Evolutionary conservation across 139 green algal genomes (phyloP), one percentile per base, ranked within the genome.

Genomic region (Picochlorum sp.): DNA sequence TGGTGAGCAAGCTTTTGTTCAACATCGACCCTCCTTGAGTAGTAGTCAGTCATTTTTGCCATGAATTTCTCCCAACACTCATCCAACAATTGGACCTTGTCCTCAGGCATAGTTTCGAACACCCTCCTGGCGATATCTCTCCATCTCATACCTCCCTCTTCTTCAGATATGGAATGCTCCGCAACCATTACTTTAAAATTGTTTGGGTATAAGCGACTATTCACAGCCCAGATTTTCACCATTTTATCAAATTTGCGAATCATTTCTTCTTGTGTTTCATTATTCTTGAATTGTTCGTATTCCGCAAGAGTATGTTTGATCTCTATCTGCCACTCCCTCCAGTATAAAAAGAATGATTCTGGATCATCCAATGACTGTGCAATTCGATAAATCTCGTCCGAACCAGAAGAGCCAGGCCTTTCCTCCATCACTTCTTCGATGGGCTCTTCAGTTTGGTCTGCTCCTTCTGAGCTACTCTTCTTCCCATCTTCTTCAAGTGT

Each of bases 161-260:
- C n/a, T 26, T 54, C 47, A 23, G 16, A 9, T 20, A 54, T 26
- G n/a, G 47, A 26, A 20, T 26, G 16, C 5, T 54, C n/a, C 6
- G 47, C 16, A 20, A 21, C n/a, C 47, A 54, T 21, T 7, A 54
- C n/a, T 54, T 54, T 54, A 54, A 54, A 54, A 54, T 26, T 54
- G 47, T 54, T 54, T 20, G 47, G 47, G 15, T 54, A 54, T 7
- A 54, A 54, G 15, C 47, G 47, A 26, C 18, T 54, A 54, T 54
- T 54, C 18, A 26, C 16, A 20, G 47, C n/a, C 47, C 47, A 54
- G 47, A 54, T 21, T 54, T 54, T 54, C 8, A 54, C 47, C 47
- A 54, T 54, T 21, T 54, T 54, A 54, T 54, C 47, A 54, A 54
- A 54, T 21, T 54, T 54, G 47, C 15, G 16, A 26, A 20, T 54